These are phyloP conservation scores for Cutaneotrichosporon mucoides DNA, from an alignment of 1,284 basidiomycete species.

Conservation along the genomic window DNA sequence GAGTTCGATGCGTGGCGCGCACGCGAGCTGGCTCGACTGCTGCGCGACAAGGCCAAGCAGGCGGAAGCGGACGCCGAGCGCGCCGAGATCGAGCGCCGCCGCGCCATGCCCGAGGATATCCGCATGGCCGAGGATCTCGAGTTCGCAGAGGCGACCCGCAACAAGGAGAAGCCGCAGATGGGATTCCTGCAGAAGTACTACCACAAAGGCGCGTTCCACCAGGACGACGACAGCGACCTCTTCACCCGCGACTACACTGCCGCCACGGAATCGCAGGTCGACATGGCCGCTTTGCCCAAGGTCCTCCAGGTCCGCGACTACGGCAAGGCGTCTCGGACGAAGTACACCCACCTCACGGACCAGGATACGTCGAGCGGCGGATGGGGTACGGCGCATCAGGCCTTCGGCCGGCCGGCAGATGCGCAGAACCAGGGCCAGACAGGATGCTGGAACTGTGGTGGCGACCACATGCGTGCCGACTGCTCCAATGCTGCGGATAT, in stretches of 20 bases:
- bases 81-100: constrained; percentile 82
- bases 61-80: constrained; percentile 71
- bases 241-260: constrained; percentile 84
- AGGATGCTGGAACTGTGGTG: constrained; percentile 80
- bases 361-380: constrained; percentile 86
- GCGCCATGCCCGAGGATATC: constrained; percentile 87
- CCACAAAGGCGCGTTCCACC: constrained; percentile 99
- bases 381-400: constrained; percentile 62
- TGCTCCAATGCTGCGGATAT: constrained; percentile 39
- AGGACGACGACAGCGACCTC: constrained; percentile 86
- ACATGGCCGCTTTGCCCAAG: constrained; percentile 79
- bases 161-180: constrained; percentile 60
- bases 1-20: constrained; percentile 97
- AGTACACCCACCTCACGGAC: constrained; percentile 92
- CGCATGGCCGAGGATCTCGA: constrained; percentile 85
- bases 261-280: constrained; percentile 77
- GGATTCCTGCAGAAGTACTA: constrained; percentile 97
- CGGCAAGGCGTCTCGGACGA: constrained; percentile 54
- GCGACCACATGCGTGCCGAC: constrained; percentile 75
- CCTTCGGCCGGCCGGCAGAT: constrained; percentile 53
- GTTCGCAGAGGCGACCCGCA: constrained; percentile 70
- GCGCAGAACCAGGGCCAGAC: constrained; percentile 52
- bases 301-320: constrained; percentile 98
- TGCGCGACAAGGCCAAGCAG: constrained; percentile 83
- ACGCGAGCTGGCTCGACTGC: constrained; percentile 84